A percentile compares a stretch with the other conserved stretches of the same genome.
Conservation (phyloP, 192 early-diverging fungal species). For the Fimicolochytrium jonesii region DNA sequence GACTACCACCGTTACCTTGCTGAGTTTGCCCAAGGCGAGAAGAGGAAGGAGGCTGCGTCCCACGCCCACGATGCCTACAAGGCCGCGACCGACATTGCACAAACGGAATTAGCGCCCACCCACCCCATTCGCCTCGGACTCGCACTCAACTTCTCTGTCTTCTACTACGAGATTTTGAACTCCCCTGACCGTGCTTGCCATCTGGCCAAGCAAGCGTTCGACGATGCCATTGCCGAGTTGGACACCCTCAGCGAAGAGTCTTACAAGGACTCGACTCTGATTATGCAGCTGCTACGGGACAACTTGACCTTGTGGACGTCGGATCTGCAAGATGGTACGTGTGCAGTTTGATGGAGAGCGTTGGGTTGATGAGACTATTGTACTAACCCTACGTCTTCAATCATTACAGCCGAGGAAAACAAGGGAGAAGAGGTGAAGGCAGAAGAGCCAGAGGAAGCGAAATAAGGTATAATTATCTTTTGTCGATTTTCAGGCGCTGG, state of each 20-base stretch:
- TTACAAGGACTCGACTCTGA: slow-evolving; percentile 99
- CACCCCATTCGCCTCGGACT: slow-evolving; percentile 98
- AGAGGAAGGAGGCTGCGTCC: slow-evolving; percentile 76
- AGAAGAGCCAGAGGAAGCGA: slow-evolving; percentile 48
- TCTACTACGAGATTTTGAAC: slow-evolving; percentile 99
- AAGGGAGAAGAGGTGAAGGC: slow-evolving; percentile 54
- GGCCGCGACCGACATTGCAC: slow-evolving; percentile 90
- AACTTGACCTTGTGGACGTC: slow-evolving; percentile 99
- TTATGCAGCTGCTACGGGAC: slow-evolving; percentile 99
- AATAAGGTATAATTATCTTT: slow-evolving; percentile 25
- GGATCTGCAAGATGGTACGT: slow-evolving; percentile 84
- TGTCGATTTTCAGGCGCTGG: background rate
- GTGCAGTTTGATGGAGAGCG: background rate
- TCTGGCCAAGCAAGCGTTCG: slow-evolving; percentile 95
- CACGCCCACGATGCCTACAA: slow-evolving; percentile 92
- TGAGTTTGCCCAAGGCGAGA: slow-evolving; percentile 88
- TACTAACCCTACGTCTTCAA: background rate
- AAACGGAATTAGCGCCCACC: slow-evolving; percentile 90
- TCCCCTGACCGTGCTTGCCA: slow-evolving; percentile 96
- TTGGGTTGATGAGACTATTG: background rate
- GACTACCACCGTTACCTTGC: slow-evolving; percentile 99
- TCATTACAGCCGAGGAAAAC: slow-evolving; percentile 39
- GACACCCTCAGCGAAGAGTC: slow-evolving; percentile 98
- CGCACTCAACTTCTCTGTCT: slow-evolving; percentile 97
- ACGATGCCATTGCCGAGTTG: slow-evolving; percentile 98